These are phyloP conservation scores for Candida caryicola DNA, from an alignment of 805 yeast genomes.

Conservation along the genomic window DNA sequence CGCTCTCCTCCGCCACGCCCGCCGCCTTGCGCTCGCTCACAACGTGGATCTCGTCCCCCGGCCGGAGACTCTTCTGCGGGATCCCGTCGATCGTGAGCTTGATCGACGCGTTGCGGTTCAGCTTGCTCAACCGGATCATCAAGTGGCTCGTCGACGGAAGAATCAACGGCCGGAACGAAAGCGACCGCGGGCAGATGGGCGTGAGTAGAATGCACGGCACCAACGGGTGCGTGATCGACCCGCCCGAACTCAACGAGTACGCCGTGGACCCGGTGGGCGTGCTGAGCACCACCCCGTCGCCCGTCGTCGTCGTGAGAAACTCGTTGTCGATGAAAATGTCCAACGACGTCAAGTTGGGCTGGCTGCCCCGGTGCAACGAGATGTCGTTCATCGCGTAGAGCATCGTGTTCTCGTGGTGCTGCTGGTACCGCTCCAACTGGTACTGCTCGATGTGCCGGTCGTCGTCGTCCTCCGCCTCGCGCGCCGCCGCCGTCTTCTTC, in stretches of 20 bases:
- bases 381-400: constrained; percentile 91
- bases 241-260: constrained; percentile 85
- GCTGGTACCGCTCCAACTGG: constrained; percentile 4
- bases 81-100: constrained; percentile 83
- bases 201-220: constrained; percentile 81
- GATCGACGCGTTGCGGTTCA: constrained; percentile 37
- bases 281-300: constrained; percentile 82
- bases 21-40: constrained; percentile 56
- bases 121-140: constrained; percentile 55
- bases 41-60: constrained; percentile 79
- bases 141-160: constrained; percentile 79
- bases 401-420: constrained; percentile 24
- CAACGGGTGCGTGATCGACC: constrained; percentile 86
- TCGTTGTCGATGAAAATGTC: constrained; percentile 85
- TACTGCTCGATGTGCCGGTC: constrained; percentile 14
- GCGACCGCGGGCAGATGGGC: constrained; percentile 88
- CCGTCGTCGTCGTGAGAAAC: constrained; percentile 83
- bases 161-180: constrained; percentile 85
- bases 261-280: constrained; percentile 98
- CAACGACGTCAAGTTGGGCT: constrained; percentile 79
- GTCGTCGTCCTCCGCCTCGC: constrained; percentile 1
- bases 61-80: constrained; percentile 61
- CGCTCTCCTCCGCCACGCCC: constrained; percentile 4
- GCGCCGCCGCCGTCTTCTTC: constrained; percentile 7
- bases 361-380: constrained; percentile 80